Percentiles rank a stretch among this genome's conserved stretches.
These are phyloP conservation scores for Rhinocladiella similis DNA, from an alignment of 2,329 filamentous ascomycete genomes.

Conservation along the genomic window DNA sequence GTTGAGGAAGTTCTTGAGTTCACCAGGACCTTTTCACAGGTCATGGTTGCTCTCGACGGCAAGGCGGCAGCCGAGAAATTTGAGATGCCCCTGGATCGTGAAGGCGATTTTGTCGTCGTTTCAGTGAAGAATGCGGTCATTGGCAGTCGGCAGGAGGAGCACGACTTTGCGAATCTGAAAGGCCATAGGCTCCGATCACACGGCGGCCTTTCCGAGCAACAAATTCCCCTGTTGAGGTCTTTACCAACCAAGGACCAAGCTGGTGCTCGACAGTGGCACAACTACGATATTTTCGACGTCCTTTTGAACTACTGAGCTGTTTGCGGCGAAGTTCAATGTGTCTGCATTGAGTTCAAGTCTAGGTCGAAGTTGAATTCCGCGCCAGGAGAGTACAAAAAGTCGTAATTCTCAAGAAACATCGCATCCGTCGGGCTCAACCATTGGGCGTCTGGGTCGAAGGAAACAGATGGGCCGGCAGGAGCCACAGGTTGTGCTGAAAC, in stretches of 20 bases:
- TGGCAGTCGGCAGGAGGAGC: conserved; percentile 37
- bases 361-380: conserved; percentile 35
- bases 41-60: conserved; percentile 36
- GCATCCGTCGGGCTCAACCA: conserved; percentile 28
- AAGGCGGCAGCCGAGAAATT: conserved; percentile 36
- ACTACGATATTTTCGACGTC: conserved; percentile 43
- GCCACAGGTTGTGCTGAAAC: not conserved
- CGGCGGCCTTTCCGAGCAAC: conserved; percentile 43
- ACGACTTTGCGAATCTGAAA: conserved; percentile 37
- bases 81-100: conserved; percentile 43
- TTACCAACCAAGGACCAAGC: conserved; percentile 23
- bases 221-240: conserved; percentile 40
- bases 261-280: conserved; percentile 34
- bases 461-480: conserved; percentile 8
- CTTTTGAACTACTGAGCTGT: conserved; percentile 35
- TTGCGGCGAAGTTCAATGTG: not conserved
- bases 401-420: conserved; percentile 28
- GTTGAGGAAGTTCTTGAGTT: conserved; percentile 35
- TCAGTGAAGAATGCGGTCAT: conserved; percentile 40
- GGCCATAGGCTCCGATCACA: conserved; percentile 43
- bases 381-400: conserved; percentile 33
- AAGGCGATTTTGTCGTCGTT: conserved; percentile 44
- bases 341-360: conserved; percentile 21
- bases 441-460: conserved; percentile 15
- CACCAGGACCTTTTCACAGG: conserved; percentile 33